Evolutionary conservation across 192 early-diverging fungal genomes (phyloP).

Genomic region (Podila horticola): DNA sequence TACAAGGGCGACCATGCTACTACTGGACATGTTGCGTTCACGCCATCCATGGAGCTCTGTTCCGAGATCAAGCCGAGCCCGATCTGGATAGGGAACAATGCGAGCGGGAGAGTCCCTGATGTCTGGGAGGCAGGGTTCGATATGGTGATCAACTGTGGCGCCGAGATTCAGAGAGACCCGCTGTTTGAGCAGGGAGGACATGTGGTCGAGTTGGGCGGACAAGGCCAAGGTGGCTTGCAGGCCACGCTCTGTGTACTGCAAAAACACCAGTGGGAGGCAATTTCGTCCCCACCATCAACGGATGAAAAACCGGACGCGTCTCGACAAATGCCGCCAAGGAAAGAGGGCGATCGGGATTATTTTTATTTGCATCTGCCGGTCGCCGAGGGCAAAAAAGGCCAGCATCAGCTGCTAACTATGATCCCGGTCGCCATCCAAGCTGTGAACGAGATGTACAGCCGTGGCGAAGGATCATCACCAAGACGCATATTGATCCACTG

Average conservation of each 20-base stretch:
- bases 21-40: conserved; percentile 3
- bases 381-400: conserved; percentile 91
- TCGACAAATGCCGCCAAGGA: not conserved
- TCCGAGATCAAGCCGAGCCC: conserved; percentile 43
- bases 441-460: conserved; percentile 49
- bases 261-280: conserved; percentile 10
- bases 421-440: conserved; percentile 70
- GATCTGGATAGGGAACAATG: conserved; percentile 50
- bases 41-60: conserved; percentile 47
- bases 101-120: conserved; percentile 36
- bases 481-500: conserved; percentile 77
- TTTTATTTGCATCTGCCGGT: conserved; percentile 80
- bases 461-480: conserved; percentile 11
- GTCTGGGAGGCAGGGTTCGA: conserved; percentile 67
- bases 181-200: conserved; percentile 15
- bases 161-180: conserved; percentile 34
- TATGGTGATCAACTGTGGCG: conserved; percentile 80
- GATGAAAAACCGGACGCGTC: not conserved
- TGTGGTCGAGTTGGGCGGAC: conserved; percentile 8
- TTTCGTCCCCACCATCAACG: not conserved
- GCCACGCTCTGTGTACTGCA: conserved; percentile 34
- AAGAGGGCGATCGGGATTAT: conserved; percentile 1
- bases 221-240: conserved; percentile 14
- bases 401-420: conserved; percentile 64
- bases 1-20: conserved; percentile 41